These are phyloP conservation scores for Lactarius sanguifluus DNA, from an alignment of 768 basidiomycete species.

Conservation along the genomic window DNA sequence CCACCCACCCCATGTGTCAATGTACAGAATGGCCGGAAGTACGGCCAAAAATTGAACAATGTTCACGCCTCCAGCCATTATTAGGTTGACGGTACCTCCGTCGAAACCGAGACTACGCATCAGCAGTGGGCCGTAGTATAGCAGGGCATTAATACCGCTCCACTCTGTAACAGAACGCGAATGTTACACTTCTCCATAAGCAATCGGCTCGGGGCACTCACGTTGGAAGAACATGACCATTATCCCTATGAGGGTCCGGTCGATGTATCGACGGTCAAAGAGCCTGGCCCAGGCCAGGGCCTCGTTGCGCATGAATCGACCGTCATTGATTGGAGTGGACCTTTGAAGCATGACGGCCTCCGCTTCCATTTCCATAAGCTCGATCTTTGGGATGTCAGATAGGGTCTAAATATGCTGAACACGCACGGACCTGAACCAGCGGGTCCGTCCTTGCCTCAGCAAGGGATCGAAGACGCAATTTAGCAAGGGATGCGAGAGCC, in stretches of 20 bases:
- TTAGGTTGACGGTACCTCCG: conserved; percentile 56
- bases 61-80: conserved; percentile 78
- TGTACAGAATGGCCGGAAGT: conserved; percentile 66
- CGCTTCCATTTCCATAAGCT: conserved; percentile 74
- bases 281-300: conserved; percentile 57
- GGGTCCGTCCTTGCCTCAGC: conserved; percentile 52
- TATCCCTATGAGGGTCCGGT: conserved; percentile 67
- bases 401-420: neutral
- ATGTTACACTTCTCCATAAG: neutral
- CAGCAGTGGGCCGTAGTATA: conserved; percentile 80
- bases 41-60: conserved; percentile 77
- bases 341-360: conserved; percentile 55
- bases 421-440: conserved; percentile 45
- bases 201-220: conserved; percentile 38
- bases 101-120: conserved; percentile 61
- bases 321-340: conserved; percentile 34
- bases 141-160: conserved; percentile 82
- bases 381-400: conserved; percentile 46
- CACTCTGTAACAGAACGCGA: conserved; percentile 52
- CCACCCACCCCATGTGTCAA: conserved; percentile 56
- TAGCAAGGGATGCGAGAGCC: conserved; percentile 56
- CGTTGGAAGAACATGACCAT: conserved; percentile 84
- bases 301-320: conserved; percentile 26
- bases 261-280: conserved; percentile 52
- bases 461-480: conserved; percentile 48